phyloP scores from a whole-genome alignment of 78 protist species.

The Thecamonas trahens region DNA sequence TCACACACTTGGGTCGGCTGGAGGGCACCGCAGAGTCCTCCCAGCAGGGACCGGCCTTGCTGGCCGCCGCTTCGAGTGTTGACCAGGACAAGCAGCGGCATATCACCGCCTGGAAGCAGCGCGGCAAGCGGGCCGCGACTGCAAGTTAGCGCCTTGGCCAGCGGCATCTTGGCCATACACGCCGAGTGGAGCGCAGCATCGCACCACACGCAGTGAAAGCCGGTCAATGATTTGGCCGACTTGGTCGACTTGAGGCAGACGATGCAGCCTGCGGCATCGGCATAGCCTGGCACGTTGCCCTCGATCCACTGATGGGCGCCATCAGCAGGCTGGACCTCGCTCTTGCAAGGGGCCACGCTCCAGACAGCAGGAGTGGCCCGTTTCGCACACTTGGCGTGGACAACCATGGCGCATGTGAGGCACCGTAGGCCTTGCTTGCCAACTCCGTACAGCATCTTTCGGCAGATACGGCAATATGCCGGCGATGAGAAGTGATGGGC shows the following conservation, averaged over 20 bases:
- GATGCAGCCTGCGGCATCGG: not conserved
- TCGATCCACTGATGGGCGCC: not conserved
- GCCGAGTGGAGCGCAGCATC: not conserved
- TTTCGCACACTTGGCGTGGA: no score
- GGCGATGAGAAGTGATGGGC: no score
- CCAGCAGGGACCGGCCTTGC: not conserved
- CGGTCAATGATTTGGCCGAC: not conserved
- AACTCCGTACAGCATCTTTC: not conserved
- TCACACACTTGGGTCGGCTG: conserved; percentile 2
- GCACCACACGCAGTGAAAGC: conserved; percentile 1
- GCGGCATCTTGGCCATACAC: not conserved
- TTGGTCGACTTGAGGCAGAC: not conserved
- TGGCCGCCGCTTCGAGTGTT: not conserved
- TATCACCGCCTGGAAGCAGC: no score
- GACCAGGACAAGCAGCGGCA: not conserved
- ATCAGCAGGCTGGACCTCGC: not conserved
- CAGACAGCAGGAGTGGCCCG: no score
- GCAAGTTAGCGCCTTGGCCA: no score
- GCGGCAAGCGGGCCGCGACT: no score
- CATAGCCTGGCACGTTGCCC: no score
- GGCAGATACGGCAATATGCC: not conserved
- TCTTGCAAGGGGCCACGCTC: not conserved
- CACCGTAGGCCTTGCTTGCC: not conserved
- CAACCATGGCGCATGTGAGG: not conserved
- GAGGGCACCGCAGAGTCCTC: not conserved